Conservation (phyloP, 768 basidiomycete genomes). For the Mycena indigotica region DNA sequence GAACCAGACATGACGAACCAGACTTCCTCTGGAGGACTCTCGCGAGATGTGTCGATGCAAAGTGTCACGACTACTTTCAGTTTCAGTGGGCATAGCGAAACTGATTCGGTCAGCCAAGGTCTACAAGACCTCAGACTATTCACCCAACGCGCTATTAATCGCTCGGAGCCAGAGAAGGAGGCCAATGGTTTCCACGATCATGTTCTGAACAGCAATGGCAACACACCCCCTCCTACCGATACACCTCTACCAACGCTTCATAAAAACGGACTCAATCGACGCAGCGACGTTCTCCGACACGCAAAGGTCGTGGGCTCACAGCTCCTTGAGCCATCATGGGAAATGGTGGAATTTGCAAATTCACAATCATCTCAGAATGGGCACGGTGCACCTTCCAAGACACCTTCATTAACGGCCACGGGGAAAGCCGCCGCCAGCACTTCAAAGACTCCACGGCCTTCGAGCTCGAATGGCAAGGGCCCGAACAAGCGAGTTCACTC, state of each 20-base stretch:
- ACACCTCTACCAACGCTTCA: conserved; percentile 23
- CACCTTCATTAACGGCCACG: not conserved
- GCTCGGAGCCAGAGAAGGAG: not conserved
- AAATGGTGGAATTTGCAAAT: conserved; percentile 52
- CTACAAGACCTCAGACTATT: conserved; percentile 16
- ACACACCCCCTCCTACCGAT: conserved; percentile 15
- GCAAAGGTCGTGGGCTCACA: conserved; percentile 44
- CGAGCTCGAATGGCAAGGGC: conserved; percentile 25
- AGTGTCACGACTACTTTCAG: conserved; percentile 20
- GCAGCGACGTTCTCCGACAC: conserved; percentile 48
- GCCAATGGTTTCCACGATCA: not conserved
- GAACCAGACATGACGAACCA: conserved; percentile 25
- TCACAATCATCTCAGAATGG: conserved; percentile 31
- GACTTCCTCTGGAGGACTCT: conserved; percentile 13
- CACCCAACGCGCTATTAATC: not conserved
- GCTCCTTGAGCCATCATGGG: conserved; percentile 55
- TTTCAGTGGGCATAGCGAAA: conserved; percentile 7
- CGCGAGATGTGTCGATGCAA: conserved; percentile 20
- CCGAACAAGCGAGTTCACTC: conserved; percentile 45
- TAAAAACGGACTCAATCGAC: conserved; percentile 44
- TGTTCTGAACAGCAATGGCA: not conserved
- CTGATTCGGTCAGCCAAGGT: conserved; percentile 26
- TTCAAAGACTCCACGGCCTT: conserved; percentile 3
- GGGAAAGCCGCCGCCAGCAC: not conserved
- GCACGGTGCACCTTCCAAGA: conserved; percentile 19